Percentiles rank a stretch among this genome's conserved stretches.
Evolutionary conservation across 192 early-diverging fungal genomes (phyloP).

Genomic region (Coemansia sp.): DNA sequence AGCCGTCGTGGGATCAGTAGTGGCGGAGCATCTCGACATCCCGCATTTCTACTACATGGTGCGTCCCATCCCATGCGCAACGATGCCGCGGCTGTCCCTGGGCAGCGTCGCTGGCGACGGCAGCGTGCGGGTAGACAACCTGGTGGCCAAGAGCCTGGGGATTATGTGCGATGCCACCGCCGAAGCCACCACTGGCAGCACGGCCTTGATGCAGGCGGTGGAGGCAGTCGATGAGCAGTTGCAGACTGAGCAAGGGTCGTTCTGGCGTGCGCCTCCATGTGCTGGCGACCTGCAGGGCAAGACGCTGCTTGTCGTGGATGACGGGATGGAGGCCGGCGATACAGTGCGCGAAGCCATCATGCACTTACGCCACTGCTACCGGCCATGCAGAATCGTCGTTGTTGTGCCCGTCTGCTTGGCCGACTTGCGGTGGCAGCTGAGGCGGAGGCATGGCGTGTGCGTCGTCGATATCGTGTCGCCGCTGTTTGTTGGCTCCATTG

Average conservation of each 20-base stretch:
- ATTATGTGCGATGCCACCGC: not conserved
- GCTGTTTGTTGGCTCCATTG: constrained; percentile 36
- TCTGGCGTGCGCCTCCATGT: constrained; percentile 10
- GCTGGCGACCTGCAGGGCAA: constrained; percentile 14
- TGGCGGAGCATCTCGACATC: constrained; percentile 29
- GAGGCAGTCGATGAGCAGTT: constrained; percentile 21
- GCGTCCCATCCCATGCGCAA: constrained; percentile 32
- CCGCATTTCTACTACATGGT: constrained; percentile 49
- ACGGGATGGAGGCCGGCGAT: constrained; percentile 55
- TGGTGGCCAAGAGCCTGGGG: constrained; percentile 37
- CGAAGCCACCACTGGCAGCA: not conserved
- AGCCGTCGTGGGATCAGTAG: constrained; percentile 41
- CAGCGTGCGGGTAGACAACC: constrained; percentile 50
- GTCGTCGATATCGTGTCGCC: constrained; percentile 54
- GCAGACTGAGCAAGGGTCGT: constrained; percentile 29
- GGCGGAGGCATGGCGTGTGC: constrained; percentile 29
- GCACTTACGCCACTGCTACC: constrained; percentile 47
- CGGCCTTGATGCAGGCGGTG: constrained; percentile 12
- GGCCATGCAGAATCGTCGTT: constrained; percentile 32
- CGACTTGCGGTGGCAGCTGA: constrained; percentile 46
- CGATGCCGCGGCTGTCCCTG: constrained; percentile 45
- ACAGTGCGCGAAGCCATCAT: constrained; percentile 55
- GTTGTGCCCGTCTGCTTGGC: constrained; percentile 57
- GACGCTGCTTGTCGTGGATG: constrained; percentile 54
- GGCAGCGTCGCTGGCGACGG: constrained; percentile 56